phyloP scores from a whole-genome alignment of 495 filamentous ascomycete species.

The Hypomontagnella monticulosa region DNA sequence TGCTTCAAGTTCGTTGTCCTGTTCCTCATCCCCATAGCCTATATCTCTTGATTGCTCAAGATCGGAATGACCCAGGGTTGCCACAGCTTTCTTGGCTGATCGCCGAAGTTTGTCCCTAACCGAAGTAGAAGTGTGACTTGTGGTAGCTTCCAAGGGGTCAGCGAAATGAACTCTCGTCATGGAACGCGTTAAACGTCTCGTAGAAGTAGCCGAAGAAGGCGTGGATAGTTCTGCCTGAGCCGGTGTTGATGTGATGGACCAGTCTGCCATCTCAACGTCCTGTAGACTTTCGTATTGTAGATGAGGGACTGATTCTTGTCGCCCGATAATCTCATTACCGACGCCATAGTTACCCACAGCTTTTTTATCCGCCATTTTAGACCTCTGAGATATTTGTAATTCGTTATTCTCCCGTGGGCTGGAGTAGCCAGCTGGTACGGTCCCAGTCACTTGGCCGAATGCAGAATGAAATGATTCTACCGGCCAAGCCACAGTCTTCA shows the following conservation, averaged over 20 bases:
- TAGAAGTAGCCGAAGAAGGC: neutral
- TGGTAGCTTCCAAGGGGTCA: neutral
- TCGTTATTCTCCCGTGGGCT: neutral
- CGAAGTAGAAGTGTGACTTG: neutral
- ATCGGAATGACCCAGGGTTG: constrained; percentile 2
- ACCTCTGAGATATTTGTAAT: neutral
- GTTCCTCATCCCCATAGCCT: neutral
- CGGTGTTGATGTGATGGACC: constrained; percentile 16
- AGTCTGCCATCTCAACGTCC: constrained; percentile 26
- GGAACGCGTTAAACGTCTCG: constrained; percentile 34
- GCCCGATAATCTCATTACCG: neutral
- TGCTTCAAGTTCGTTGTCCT: neutral
- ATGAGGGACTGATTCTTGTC: neutral
- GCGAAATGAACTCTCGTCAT: constrained; percentile 12
- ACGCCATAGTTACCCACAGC: neutral
- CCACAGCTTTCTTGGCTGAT: constrained; percentile 16
- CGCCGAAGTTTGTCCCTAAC: constrained; percentile 16
- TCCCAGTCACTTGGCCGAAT: too few species aligned
- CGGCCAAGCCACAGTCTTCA: neutral
- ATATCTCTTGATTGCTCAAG: constrained; percentile 27
- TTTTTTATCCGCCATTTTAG: neutral
- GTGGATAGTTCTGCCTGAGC: neutral
- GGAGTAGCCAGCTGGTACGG: too few species aligned
- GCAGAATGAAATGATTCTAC: neutral
- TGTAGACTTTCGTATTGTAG: neutral